Evolutionary conservation across 1,284 basidiomycete species (phyloP), one percentile per base, ranked within the genome.

Genomic region (Boletellus dicymbophilus): DNA sequence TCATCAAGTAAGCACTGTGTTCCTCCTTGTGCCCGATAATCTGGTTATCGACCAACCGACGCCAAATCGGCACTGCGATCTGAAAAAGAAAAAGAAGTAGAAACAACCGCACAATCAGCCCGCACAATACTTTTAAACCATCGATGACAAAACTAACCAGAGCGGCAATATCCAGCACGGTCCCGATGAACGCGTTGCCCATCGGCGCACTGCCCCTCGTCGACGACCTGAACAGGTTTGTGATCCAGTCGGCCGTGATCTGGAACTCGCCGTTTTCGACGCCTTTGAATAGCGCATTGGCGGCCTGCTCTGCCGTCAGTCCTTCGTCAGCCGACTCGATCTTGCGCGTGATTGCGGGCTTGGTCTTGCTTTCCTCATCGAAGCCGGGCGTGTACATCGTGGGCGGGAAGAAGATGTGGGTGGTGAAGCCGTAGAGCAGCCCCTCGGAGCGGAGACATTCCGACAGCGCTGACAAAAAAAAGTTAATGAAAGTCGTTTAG

Each of bases 381-480:
- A 80, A 89, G 0, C 94, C 93, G 0, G 93, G 90, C 0, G 84
- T 86, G 52, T 79, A 80, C 71, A 98, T 97, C 0, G 92, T 95
- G 1, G 81, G 82, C 0, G 95, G 94, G 72, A 94, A 90, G 72
- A 87, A 95, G 46, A 94, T 82, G 60, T 96, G 94, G 1, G 95
- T 83, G 38, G 77, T 73, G 63, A 95, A 90, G 46, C 78, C 80
- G 64, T 94, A 93, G 1, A 97, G 73, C 51, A 85, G 71, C 46
- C 95, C 73, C 65, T 98, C 95, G 39, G 84, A 88, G 15, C 90
- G 85, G 18, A 98, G 76, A 0, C 86, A 79, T 59, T 98, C 95
- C 11, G 93, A 92, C 2, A 98, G 81, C 28, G 90, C 93, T 93
- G n/a, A n/a, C n/a, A n/a, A n/a, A n/a, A n/a, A n/a, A 60, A 12